Evolutionary conservation across 805 yeast genomes (phyloP), one percentile per base, ranked within the genome.

Genomic region (Candida quercuum): DNA sequence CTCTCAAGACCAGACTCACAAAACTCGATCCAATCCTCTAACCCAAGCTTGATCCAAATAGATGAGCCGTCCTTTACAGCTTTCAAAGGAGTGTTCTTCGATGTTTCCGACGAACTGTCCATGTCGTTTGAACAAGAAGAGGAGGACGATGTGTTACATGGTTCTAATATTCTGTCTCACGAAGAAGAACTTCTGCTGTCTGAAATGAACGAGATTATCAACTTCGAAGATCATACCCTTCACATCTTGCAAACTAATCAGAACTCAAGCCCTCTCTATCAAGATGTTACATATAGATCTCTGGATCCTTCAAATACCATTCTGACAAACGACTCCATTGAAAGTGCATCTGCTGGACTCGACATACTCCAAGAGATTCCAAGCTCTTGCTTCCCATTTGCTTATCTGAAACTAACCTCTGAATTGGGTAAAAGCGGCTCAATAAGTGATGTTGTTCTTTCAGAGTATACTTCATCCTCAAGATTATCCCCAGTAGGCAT

Each of bases 391-490:
- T 17, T 44, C 5, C 35, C 39, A 4, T 31, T 40, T 31, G 41
- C 47, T 4, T 27, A 32, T 6, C 17, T 31, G 12, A 41, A 38
- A 17, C 21, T 46, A 13, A 27, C 47, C 5, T 22, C 45, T 15
- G 47, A 40, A 21, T 16, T 35, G 13, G 4, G 22, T 10, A 35
- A 24, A 10, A 33, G 32, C 24, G 7, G 21, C 20, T 23, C n/a
- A 21, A 13, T 10, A n/a, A 21, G 10, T 10, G 28, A 12, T 22
- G 21, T 20, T 15, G 34, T 5, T 9, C 6, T 19, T 10, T 39
- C 48, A 13, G 40, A 38, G 4, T 39, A 27, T 35, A 45, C 56
- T 1, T 30, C 36, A 5, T 49, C 57, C 1, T 51, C 56, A 0
- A 39, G 43, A 21, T 39, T 52, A 12, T 41, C 57, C 0, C 48